Conservation (phyloP, 148 eudicot genomes). For the Heliamphora exappendiculata region DNA sequence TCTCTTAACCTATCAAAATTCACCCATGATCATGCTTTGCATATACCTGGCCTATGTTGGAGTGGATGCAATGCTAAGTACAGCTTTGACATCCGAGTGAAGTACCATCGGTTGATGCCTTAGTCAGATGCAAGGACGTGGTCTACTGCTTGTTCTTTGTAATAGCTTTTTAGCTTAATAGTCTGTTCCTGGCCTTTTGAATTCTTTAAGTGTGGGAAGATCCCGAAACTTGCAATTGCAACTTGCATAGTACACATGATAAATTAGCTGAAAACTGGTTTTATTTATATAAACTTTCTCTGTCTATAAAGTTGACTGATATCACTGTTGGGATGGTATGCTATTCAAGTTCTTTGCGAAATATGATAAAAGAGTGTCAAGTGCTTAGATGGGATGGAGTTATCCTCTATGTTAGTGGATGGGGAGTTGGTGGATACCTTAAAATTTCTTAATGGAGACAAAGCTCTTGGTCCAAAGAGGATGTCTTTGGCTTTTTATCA, state of each 20-base stretch:
- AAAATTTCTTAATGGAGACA: background rate
- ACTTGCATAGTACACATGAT: background rate
- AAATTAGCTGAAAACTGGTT: background rate
- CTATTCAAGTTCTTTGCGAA: background rate
- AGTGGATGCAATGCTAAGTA: background rate
- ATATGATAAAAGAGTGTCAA: background rate
- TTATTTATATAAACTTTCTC: background rate
- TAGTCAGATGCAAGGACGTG: background rate
- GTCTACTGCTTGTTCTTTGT: background rate
- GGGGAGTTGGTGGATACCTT: background rate
- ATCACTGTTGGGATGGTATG: background rate
- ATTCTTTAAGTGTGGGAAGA: background rate
- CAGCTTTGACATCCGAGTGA: background rate
- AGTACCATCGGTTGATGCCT: background rate
- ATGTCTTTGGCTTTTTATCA: background rate
- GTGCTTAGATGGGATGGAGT: too few species aligned
- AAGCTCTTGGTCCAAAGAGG: too few species aligned
- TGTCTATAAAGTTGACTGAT: background rate
- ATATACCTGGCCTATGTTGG: background rate
- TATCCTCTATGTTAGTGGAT: too few species aligned
- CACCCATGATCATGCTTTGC: background rate
- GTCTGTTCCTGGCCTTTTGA: background rate
- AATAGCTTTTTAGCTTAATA: background rate
- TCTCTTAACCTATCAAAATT: background rate
- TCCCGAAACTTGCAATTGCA: background rate